Base-by-base conservation (phyloP, 306 rosid species). In the Myrica gale region DNA sequence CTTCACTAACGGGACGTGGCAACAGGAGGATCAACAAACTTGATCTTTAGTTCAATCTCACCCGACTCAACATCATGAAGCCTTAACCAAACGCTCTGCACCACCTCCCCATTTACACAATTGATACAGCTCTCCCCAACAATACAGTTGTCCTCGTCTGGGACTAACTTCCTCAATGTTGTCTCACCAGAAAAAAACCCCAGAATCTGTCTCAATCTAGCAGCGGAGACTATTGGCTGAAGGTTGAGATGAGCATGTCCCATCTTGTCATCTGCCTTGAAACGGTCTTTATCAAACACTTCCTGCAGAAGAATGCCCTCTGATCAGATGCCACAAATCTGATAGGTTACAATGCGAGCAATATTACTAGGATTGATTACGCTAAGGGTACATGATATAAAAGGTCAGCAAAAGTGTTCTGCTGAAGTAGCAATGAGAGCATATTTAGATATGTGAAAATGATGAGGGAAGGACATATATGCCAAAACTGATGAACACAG, bases 231-330 rank as follows among this genome's bases (percentile, higher is more conserved):
- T 72, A 92, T 61, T 8, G 99, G 99, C 77, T 92, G 96, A 75
- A 96, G 98, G 83, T 81, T 90, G 66, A 96, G 82, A 76, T 88
- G 80, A 9, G 98, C 99, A 81, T 85, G 89, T 53, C 99, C 99
- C 99, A 96, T 96, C 81, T 96, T 87, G 86, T 95, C 98, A 82
- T 95, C 99, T 12, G 92, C 69, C 88, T 95, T 95, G 84, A 92
- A 85, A 68, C 90, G 93, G 84, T 92, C 97, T 83, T 92, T 95
- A 62, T 96, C 98, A 72, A 96, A 96, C 51, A 96, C 98, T 87
- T 96, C 99, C 99, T 96, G 55, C 52, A 11, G 60, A 70, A 39
- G 75, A 69, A 73, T 65, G 42, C 47, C 63, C 20, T 9, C 65
- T 13, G 2, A 72, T 72, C 54, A 73, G 44, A 45, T 78, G 56